Evolutionary conservation across 2,329 filamentous ascomycete species (phyloP).

Genomic region (Pseudogymnoascus sp.): DNA sequence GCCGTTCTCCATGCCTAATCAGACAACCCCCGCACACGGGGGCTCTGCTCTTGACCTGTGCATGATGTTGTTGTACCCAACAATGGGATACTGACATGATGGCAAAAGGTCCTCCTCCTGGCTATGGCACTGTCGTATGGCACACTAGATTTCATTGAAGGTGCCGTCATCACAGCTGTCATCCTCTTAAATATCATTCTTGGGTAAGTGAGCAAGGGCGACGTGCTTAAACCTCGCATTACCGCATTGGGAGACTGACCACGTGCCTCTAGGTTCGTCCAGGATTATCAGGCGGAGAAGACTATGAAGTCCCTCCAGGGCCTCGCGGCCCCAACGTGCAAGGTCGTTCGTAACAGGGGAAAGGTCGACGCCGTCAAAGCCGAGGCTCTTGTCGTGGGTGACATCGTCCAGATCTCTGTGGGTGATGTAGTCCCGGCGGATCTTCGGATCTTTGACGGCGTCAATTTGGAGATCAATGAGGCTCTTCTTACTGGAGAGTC

Average conservation of each 20-base stretch:
- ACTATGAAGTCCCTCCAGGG: slow-evolving; percentile 46
- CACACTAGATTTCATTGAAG: slow-evolving; percentile 56
- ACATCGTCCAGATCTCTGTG: slow-evolving; percentile 52
- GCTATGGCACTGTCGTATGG: slow-evolving; percentile 63
- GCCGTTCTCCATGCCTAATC: neutral
- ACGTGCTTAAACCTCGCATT: slow-evolving; percentile 6
- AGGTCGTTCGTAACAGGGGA: slow-evolving; percentile 46
- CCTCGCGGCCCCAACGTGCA: slow-evolving; percentile 41
- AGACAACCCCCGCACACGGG: neutral
- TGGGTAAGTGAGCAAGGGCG: slow-evolving; percentile 36
- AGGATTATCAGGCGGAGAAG: slow-evolving; percentile 54
- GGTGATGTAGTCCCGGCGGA: slow-evolving; percentile 66
- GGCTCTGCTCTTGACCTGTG: neutral
- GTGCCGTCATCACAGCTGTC: slow-evolving; percentile 53
- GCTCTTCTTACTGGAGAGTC: slow-evolving; percentile 68
- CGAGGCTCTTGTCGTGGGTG: slow-evolving; percentile 54
- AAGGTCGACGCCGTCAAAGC: slow-evolving; percentile 43
- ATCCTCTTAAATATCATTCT: slow-evolving; percentile 60
- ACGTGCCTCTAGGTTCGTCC: slow-evolving; percentile 38
- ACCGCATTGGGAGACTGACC: slow-evolving; percentile 17
- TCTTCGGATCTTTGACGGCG: slow-evolving; percentile 52
- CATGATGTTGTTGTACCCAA: neutral
- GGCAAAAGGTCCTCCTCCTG: slow-evolving; percentile 57
- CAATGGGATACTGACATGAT: slow-evolving; percentile 2
- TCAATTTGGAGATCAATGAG: slow-evolving; percentile 71